Evolutionary conservation across 2,329 filamentous ascomycete genomes (phyloP).

Genomic region (Epichloe typhina): DNA sequence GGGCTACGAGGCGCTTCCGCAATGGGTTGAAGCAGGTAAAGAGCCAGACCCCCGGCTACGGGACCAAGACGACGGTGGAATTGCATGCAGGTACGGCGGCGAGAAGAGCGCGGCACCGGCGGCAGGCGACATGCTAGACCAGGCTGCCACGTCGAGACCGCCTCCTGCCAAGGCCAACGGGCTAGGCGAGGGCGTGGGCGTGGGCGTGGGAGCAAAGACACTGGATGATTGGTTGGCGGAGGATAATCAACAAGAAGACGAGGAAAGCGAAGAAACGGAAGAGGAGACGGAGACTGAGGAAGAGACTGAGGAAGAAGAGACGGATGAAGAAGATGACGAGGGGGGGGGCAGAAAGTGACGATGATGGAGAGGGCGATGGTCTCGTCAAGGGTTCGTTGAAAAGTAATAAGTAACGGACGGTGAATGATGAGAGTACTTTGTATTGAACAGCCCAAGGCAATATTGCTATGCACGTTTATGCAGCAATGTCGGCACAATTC

Average conservation of each 20-base stretch:
- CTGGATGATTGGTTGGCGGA: slow-evolving; percentile 89
- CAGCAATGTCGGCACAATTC: too few species aligned
- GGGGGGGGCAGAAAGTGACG: slow-evolving; percentile 18
- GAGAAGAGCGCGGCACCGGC: slow-evolving; percentile 30
- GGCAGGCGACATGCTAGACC: slow-evolving; percentile 52
- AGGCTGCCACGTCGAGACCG: slow-evolving; percentile 26
- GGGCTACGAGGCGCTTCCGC: slow-evolving; percentile 68
- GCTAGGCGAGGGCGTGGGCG: slow-evolving; percentile 33
- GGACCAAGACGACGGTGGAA: slow-evolving; percentile 34
- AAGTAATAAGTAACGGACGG: neutral
- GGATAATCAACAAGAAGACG: slow-evolving; percentile 43
- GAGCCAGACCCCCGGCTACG: slow-evolving; percentile 70
- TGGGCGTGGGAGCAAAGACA: slow-evolving; percentile 50
- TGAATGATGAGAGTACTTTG: neutral
- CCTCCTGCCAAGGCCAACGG: slow-evolving; percentile 37
- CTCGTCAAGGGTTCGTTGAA: slow-evolving; percentile 22
- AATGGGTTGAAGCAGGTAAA: slow-evolving; percentile 68
- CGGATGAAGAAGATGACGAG: slow-evolving; percentile 40
- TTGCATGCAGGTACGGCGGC: slow-evolving; percentile 18
- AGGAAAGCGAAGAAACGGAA: slow-evolving; percentile 39
- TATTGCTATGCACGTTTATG: too few species aligned
- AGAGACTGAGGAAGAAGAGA: slow-evolving; percentile 37
- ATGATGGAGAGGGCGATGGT: slow-evolving; percentile 31
- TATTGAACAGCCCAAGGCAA: too few species aligned
- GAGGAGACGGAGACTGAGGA: slow-evolving; percentile 36